These are phyloP conservation scores for Mucor saturninus DNA, from an alignment of 371 early-diverging fungal genomes.

Conservation along the genomic window DNA sequence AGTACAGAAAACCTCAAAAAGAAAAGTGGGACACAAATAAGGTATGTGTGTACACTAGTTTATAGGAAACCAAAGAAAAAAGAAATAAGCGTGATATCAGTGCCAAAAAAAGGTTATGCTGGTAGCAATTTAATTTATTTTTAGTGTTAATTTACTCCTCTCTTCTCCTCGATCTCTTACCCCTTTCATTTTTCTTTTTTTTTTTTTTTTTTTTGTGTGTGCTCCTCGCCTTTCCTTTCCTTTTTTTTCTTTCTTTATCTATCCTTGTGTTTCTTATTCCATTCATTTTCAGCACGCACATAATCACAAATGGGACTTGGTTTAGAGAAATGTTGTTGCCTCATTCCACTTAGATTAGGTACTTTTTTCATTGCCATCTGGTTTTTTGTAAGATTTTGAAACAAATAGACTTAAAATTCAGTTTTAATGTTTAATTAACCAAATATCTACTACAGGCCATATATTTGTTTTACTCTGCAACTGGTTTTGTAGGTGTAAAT, in stretches of 20 bases:
- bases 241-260: not conserved
- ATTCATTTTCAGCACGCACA: not conserved
- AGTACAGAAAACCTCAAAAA: no score
- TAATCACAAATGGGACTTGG: slow-evolving; percentile 40
- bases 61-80: not conserved
- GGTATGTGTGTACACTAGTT: not conserved
- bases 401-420: no score
- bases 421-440: not conserved
- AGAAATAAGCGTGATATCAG: not conserved
- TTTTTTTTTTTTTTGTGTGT: not conserved
- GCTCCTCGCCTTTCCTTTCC: not conserved
- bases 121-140: slow-evolving; percentile 1
- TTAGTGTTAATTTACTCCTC: not conserved
- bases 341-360: slow-evolving; percentile 51
- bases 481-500: slow-evolving; percentile 37
- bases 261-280: not conserved
- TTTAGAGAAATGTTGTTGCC: slow-evolving; percentile 54
- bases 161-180: slow-evolving; percentile 2
- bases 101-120: not conserved
- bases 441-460: slow-evolving; percentile 11
- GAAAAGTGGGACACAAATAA: no score
- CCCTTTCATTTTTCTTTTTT: slow-evolving; percentile 8
- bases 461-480: slow-evolving; percentile 30
- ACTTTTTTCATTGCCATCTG: slow-evolving; percentile 53
- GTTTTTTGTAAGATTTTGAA: slow-evolving; percentile 43